Percentiles rank a stretch among this genome's conserved stretches.
These are phyloP conservation scores for Linnemannia schmuckeri DNA, from an alignment of 192 early-diverging fungal species.

Conservation along the genomic window DNA sequence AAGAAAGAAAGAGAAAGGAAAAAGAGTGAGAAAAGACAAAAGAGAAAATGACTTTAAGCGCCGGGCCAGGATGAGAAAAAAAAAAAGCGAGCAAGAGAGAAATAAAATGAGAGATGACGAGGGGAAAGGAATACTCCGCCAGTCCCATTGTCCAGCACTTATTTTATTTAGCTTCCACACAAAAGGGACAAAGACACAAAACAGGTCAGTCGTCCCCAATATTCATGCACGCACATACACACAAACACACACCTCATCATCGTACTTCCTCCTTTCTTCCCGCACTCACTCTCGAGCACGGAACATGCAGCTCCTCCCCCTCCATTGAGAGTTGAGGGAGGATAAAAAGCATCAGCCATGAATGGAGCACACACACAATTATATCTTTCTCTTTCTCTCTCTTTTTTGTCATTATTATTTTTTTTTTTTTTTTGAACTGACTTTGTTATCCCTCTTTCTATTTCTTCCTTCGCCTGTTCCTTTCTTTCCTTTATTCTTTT, in stretches of 20 bases:
- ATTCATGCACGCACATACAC: not conserved
- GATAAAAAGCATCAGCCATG: not conserved
- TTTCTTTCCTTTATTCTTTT: not conserved
- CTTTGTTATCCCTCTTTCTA: not conserved
- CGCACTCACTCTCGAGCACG: not conserved
- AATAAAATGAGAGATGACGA: not conserved
- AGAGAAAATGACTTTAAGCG: not conserved
- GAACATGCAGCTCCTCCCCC: not conserved
- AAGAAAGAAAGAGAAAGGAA: not conserved
- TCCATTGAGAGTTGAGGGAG: not conserved
- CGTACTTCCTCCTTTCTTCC: no score
- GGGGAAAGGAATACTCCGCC: not conserved
- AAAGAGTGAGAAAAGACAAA: not conserved
- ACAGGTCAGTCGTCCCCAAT: not conserved
- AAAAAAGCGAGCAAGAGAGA: not conserved
- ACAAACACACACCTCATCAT: not conserved
- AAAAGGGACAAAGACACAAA: not conserved
- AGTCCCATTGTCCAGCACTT: not conserved
- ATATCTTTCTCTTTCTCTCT: no score
- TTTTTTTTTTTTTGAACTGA: no score
- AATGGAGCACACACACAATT: not conserved
- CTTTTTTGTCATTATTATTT: no score
- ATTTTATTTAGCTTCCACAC: not conserved
- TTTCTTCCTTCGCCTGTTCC: not conserved
- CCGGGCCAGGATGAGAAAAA: constrained; percentile 1